phyloP scores from a whole-genome alignment of 2,329 filamentous ascomycete genomes.

The Penicillium sp. region DNA sequence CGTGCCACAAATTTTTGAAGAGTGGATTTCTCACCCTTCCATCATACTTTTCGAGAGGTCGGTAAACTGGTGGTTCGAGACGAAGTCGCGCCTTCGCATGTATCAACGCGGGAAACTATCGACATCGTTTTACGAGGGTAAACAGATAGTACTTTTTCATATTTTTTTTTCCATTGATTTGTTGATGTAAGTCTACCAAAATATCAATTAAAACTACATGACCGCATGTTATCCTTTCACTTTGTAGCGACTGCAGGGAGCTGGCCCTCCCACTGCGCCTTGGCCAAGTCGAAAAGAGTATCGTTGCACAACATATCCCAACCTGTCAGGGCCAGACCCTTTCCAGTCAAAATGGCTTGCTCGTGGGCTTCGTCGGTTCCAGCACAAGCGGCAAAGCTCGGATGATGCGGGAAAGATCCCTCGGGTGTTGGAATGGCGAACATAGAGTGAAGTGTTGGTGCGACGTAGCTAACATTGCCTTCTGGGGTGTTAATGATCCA shows the following conservation, averaged over 20 bases:
- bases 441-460: slow-evolving; percentile 8
- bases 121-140: neutral
- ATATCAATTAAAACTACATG: neutral
- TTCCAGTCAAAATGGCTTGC: slow-evolving; percentile 4
- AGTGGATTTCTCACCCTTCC: too few relatives aligned
- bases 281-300: neutral
- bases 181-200: neutral
- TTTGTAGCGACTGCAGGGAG: neutral
- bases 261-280: slow-evolving; percentile 6
- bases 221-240: neutral
- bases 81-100: too few relatives aligned
- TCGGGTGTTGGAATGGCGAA: slow-evolving; percentile 12
- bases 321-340: slow-evolving; percentile 3
- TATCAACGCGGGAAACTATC: too few relatives aligned
- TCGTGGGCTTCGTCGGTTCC: slow-evolving; percentile 10
- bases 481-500: neutral
- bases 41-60: too few relatives aligned
- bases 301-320: slow-evolving; percentile 8
- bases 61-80: too few relatives aligned
- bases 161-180: neutral
- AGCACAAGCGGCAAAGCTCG: slow-evolving; percentile 5
- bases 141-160: neutral
- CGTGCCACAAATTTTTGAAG: neutral
- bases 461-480: slow-evolving; percentile 12
- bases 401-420: neutral